Conservation (phyloP, 2,329 filamentous ascomycete genomes). For the Fusarium newnesense region DNA sequence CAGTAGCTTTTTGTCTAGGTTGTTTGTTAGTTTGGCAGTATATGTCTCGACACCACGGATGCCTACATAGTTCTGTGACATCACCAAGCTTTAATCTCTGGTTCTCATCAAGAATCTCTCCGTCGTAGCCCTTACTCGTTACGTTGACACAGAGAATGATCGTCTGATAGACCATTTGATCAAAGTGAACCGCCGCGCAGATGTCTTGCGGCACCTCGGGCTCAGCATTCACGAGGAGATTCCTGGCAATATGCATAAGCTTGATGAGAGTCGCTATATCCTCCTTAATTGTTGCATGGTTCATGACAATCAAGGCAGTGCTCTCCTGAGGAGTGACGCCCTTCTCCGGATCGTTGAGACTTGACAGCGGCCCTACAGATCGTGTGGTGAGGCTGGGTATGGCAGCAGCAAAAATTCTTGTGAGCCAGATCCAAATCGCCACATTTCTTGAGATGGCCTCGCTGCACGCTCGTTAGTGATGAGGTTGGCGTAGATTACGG, state of each 20-base stretch:
- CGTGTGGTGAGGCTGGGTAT: conserved; percentile 69
- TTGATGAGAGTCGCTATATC: conserved; percentile 73
- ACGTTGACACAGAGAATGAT: conserved; percentile 74
- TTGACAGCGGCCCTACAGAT: conserved; percentile 66
- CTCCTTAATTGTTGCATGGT: conserved; percentile 69
- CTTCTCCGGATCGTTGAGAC: conserved; percentile 64
- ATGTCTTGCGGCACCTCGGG: conserved; percentile 74
- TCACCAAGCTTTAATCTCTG: conserved; percentile 68
- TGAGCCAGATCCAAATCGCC: conserved; percentile 73
- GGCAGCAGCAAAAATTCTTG: conserved; percentile 69
- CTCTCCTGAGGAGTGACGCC: conserved; percentile 70
- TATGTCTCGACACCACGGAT: neutral
- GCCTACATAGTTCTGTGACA: conserved; percentile 72
- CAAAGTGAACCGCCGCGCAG: conserved; percentile 71
- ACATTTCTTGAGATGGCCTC: conserved; percentile 71
- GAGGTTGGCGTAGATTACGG: neutral
- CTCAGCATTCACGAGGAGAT: conserved; percentile 71
- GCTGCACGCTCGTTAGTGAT: conserved; percentile 49
- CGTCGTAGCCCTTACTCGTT: conserved; percentile 74
- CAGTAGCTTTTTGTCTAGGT: conserved; percentile 71
- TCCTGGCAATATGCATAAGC: conserved; percentile 73
- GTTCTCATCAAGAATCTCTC: conserved; percentile 68
- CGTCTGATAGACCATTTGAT: conserved; percentile 73
- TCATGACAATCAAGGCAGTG: conserved; percentile 70
- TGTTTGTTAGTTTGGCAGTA: neutral